Evolutionary conservation across 2,329 filamentous ascomycete species (phyloP), one percentile per base, ranked within the genome.

Genomic region (Fonsecaea multimorphosa): DNA sequence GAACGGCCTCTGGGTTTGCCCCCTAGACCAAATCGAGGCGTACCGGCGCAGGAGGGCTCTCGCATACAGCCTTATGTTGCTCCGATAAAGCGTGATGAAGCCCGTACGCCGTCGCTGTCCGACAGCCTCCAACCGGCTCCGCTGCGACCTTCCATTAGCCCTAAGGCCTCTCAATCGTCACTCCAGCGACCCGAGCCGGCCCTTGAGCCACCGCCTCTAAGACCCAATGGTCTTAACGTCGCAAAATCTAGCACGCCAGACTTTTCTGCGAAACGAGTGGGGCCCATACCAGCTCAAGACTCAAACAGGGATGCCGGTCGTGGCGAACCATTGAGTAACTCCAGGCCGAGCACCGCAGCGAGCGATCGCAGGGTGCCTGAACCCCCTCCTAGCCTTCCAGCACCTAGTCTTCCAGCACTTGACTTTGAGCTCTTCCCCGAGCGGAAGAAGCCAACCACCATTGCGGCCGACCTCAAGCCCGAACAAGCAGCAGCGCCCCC

Each of bases 401-500:
- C 68, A 8, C 57, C 46, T 22, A 61, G 58, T 34, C 34, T 64
- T 29, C 66, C 68, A 40, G 55, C 68, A 8, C 57, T 52, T 22
- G 61, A 65, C 19, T 46, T 52, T 29, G 61, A 66, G 31, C 61
- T 64, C 9, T 62, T 63, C 14, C 67, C 64, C 6, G 67, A 71
- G 12, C 52, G 65, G 24, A 68, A 65, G 52, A 65, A 55, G 19
- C 31, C 70, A 29, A n/a, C 32, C 6, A 8, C 53, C 5, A 27
- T 36, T 38, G 51, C 65, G 34, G 57, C 70, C 12, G 70, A 65
- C 52, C 70, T 71, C 32, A 75, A 73, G 62, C 58, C 76, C 1
- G 74, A 74, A 32, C 73, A 63, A 52, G 52, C 72, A 52, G 74
- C 74, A 52, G 74, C 74, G 32, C 66, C 74, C 8, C 66, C 74